phyloP scores from a whole-genome alignment of 2,329 filamentous ascomycete species.

The Coniella vitis region DNA sequence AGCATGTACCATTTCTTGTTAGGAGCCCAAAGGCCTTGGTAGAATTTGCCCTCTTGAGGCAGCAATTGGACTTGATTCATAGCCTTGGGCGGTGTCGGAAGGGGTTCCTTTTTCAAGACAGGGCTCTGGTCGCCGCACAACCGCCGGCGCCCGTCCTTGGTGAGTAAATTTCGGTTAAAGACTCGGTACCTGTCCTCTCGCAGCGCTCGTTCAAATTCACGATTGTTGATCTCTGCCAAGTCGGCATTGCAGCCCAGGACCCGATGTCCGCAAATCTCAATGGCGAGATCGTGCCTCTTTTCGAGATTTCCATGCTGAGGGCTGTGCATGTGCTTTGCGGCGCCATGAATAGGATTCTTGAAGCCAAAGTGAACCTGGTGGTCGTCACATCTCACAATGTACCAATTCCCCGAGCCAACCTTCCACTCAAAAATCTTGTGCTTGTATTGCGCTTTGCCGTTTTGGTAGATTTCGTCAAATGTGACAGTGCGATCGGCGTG shows the following conservation, averaged over 20 bases:
- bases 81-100: neutral
- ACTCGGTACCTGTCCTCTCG: slow-evolving; percentile 24
- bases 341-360: slow-evolving; percentile 27
- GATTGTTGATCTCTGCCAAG: slow-evolving; percentile 28
- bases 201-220: slow-evolving; percentile 23
- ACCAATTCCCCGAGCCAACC: slow-evolving; percentile 23
- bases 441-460: slow-evolving; percentile 27
- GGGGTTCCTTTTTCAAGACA: neutral
- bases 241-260: slow-evolving; percentile 27
- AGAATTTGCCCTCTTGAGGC: slow-evolving; percentile 28
- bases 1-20: slow-evolving; percentile 27
- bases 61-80: slow-evolving; percentile 20
- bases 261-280: slow-evolving; percentile 27
- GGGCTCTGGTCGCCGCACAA: neutral
- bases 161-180: slow-evolving; percentile 14
- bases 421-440: slow-evolving; percentile 29
- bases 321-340: slow-evolving; percentile 32
- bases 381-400: slow-evolving; percentile 33
- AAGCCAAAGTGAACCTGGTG: slow-evolving; percentile 30
- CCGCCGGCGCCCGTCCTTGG: slow-evolving; percentile 11
- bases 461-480: slow-evolving; percentile 30
- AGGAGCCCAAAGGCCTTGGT: slow-evolving; percentile 25
- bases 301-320: slow-evolving; percentile 23
- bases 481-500: slow-evolving; percentile 21
- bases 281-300: slow-evolving; percentile 25